Evolutionary conservation across 495 filamentous ascomycete genomes (phyloP).

Genomic region (Copromyces sp.): DNA sequence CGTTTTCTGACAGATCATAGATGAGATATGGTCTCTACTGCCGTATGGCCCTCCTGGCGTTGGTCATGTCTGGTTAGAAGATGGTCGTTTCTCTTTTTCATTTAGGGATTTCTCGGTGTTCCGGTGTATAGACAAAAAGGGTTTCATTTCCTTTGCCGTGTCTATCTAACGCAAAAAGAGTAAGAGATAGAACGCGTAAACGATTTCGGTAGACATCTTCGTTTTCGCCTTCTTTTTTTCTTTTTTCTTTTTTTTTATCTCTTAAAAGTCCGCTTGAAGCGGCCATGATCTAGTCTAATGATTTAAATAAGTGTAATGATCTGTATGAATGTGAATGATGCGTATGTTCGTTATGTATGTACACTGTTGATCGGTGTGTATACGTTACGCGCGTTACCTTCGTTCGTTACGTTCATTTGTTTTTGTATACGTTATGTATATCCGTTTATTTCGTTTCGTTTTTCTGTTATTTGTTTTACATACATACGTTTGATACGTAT

Average conservation of each 20-base stretch:
- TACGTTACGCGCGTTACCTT: conserved; percentile 3
- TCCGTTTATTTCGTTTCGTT: conserved; percentile 3
- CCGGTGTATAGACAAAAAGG: neutral
- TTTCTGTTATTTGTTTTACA: conserved; percentile 1
- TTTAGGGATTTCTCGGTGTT: neutral
- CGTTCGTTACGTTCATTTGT: neutral
- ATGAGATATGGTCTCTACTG: conserved; percentile 98
- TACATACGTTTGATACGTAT: neutral
- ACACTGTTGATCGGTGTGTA: conserved; percentile 3
- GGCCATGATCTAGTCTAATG: conserved; percentile 4
- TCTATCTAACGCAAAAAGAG: neutral
- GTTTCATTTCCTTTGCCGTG: neutral
- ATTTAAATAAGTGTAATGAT: conserved; percentile 4
- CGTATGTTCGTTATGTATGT: conserved; percentile 8
- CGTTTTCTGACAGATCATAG: conserved; percentile 45
- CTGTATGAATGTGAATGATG: conserved; percentile 7
- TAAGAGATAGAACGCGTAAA: conserved; percentile 5
- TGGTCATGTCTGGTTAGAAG: conserved; percentile 61
- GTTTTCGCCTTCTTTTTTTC: conserved; percentile 4
- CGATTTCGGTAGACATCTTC: neutral
- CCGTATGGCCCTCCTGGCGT: conserved; percentile 89
- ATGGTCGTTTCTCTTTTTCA: neutral
- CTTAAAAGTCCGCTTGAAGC: conserved; percentile 10
- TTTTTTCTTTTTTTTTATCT: conserved; percentile 1
- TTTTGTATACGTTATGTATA: conserved; percentile 4